These are phyloP conservation scores for Moelleriella libera DNA, from an alignment of 2,329 filamentous ascomycete species.

Conservation along the genomic window DNA sequence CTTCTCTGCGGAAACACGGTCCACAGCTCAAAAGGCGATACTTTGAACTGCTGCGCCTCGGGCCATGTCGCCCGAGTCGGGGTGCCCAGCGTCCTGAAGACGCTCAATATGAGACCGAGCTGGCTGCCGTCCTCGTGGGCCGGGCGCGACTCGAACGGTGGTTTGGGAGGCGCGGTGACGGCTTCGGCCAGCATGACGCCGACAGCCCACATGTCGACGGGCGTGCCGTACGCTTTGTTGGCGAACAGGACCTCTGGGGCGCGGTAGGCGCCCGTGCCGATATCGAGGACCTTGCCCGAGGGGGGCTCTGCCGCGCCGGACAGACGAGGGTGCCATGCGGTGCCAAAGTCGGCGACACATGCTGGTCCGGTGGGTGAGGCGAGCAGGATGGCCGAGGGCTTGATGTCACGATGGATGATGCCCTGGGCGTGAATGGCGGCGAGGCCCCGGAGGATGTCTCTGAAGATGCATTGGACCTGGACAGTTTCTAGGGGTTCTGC, in stretches of 20 bases:
- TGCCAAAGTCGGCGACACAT: constrained; percentile 82
- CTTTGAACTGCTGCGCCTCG: constrained; percentile 51
- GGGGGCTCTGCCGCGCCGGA: constrained; percentile 49
- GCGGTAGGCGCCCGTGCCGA: constrained; percentile 85
- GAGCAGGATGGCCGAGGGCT: constrained; percentile 79
- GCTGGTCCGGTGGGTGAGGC: constrained; percentile 53
- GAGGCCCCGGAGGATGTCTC: constrained; percentile 57
- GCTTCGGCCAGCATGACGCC: constrained; percentile 76
- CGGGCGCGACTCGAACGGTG: constrained; percentile 68
- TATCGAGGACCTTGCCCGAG: constrained; percentile 69
- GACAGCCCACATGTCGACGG: constrained; percentile 79
- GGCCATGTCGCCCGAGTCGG: constrained; percentile 75
- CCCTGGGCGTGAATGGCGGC: constrained; percentile 54
- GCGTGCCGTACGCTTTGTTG: constrained; percentile 52
- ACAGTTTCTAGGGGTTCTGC: constrained; percentile 11
- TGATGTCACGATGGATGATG: constrained; percentile 88
- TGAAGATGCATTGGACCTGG: constrained; percentile 33
- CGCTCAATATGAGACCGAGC: constrained; percentile 76
- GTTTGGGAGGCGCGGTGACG: constrained; percentile 35
- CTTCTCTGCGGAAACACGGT: constrained; percentile 50
- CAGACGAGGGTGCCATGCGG: constrained; percentile 60
- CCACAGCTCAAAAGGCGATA: constrained; percentile 86
- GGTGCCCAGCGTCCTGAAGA: constrained; percentile 84
- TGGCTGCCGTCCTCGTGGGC: constrained; percentile 75
- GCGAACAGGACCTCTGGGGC: constrained; percentile 86